Evolutionary conservation across 2,329 filamentous ascomycete species (phyloP).

Genomic region (Cytospora piceicola): DNA sequence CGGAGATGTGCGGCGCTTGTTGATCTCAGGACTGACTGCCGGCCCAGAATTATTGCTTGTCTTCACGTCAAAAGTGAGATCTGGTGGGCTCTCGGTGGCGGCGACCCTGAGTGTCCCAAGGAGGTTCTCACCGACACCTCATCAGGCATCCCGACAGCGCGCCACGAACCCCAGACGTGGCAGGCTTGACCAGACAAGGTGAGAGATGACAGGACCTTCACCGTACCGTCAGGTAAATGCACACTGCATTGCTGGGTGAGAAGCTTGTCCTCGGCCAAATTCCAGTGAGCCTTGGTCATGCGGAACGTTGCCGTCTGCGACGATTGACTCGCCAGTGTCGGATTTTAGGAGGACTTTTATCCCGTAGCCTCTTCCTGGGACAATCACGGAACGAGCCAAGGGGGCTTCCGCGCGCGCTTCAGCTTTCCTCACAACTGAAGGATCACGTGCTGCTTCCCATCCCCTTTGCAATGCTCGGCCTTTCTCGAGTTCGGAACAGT

Average conservation of each 20-base stretch:
- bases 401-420: conserved; percentile 2
- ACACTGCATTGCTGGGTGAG: conserved; percentile 17
- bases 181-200: conserved; percentile 13
- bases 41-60: conserved; percentile 29
- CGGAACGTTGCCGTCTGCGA: conserved; percentile 2
- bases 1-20: conserved; percentile 25
- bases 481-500: conserved; percentile 17
- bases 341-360: conserved; percentile 6
- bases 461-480: background rate
- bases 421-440: conserved; percentile 1
- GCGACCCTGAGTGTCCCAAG: conserved; percentile 6
- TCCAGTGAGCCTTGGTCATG: conserved; percentile 24
- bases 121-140: conserved; percentile 21
- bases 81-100: conserved; percentile 15
- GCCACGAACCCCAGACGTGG: conserved; percentile 3
- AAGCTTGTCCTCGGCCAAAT: conserved; percentile 24
- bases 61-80: conserved; percentile 24
- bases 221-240: conserved; percentile 24
- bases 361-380: conserved; percentile 4
- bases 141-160: background rate
- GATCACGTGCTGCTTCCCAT: background rate
- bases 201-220: conserved; percentile 27
- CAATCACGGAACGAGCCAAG: conserved; percentile 17
- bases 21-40: conserved; percentile 27
- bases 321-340: conserved; percentile 27